phyloP scores from a whole-genome alignment of 1,284 basidiomycete species.

The Coniferiporia weirii region DNA sequence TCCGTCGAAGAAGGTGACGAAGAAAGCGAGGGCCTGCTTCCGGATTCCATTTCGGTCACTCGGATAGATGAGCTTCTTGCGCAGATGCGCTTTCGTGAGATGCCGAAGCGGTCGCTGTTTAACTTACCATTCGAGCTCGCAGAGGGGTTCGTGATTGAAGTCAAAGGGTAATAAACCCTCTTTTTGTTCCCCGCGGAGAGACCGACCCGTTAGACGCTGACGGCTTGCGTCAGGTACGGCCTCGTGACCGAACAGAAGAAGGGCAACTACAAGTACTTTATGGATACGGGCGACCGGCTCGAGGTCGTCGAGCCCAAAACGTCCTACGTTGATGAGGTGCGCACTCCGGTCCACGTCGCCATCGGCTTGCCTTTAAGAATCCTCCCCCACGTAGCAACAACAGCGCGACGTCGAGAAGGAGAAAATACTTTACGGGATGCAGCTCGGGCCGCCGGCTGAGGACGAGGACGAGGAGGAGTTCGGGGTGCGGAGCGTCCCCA shows the following conservation, averaged over 20 bases:
- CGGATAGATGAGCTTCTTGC: constrained; percentile 75
- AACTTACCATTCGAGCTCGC: constrained; percentile 79
- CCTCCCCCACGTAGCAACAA: constrained; percentile 39
- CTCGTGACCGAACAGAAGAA: constrained; percentile 83
- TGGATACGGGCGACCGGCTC: constrained; percentile 71
- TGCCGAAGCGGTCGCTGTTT: constrained; percentile 85
- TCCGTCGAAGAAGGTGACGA: constrained; percentile 42
- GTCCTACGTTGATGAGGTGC: constrained; percentile 74
- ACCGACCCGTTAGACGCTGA: neutral
- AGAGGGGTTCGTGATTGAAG: constrained; percentile 78
- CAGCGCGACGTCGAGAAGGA: constrained; percentile 54
- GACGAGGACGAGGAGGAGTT: constrained; percentile 40
- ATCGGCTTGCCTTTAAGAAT: neutral
- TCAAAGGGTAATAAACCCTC: constrained; percentile 69
- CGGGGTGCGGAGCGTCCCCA: constrained; percentile 39
- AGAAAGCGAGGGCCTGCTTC: constrained; percentile 46
- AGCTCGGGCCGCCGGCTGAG: constrained; percentile 43
- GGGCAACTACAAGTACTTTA: constrained; percentile 74
- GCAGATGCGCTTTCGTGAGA: constrained; percentile 81
- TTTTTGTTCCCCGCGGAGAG: neutral
- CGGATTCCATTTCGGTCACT: constrained; percentile 63
- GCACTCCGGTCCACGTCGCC: constrained; percentile 19
- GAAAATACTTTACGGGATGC: constrained; percentile 59
- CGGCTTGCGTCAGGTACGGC: constrained; percentile 57
- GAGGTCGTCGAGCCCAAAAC: constrained; percentile 69